Evolutionary conservation across 2,329 filamentous ascomycete genomes (phyloP), one percentile per base, ranked within the genome.

Genomic region (Ophiognomonia clavigignenti-juglandacearum): DNA sequence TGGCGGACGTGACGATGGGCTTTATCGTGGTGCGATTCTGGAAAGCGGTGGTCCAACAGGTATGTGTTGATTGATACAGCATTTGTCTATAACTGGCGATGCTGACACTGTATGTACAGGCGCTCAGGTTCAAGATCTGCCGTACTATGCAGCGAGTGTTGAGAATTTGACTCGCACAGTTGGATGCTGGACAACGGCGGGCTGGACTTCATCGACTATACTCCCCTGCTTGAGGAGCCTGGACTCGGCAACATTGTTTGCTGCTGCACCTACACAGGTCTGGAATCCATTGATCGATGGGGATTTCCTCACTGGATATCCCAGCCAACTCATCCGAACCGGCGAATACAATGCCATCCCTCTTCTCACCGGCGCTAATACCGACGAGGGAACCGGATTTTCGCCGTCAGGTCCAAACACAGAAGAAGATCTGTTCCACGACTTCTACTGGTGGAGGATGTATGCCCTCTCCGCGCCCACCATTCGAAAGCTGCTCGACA

Each of bases 11-110:
- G 69, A 82, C 43, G 77, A 82, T 46, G 62, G 65, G 0, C 62
- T 83, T 0, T 83, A 80, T 55, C 69, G 70, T 4, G 73, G 62
- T 7, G 78, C 71, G 2, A 81, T 78, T 37, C 62, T 75, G 44
- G 69, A 82, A 44, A 78, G 73, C 11, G 76, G 76, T 4, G 65
- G 66, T 0, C 61, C 64, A 4, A 63, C 58, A 1, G 43, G 43
- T 45, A 20, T 11, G 14, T n/a, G n/a, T n/a, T n/a, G n/a, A n/a
- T n/a, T n/a, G n/a, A n/a, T n/a, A n/a, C n/a, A n/a, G n/a, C n/a
- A n/a, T n/a, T n/a, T n/a, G n/a, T n/a, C n/a, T n/a, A n/a, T n/a
- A n/a, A n/a, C n/a, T n/a, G n/a, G n/a, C n/a, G n/a, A n/a, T n/a
- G n/a, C n/a, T n/a, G n/a, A n/a, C n/a, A n/a, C n/a, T n/a, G n/a